phyloP scores from a whole-genome alignment of 2,329 filamentous ascomycete species.

The Penicillium italicum region DNA sequence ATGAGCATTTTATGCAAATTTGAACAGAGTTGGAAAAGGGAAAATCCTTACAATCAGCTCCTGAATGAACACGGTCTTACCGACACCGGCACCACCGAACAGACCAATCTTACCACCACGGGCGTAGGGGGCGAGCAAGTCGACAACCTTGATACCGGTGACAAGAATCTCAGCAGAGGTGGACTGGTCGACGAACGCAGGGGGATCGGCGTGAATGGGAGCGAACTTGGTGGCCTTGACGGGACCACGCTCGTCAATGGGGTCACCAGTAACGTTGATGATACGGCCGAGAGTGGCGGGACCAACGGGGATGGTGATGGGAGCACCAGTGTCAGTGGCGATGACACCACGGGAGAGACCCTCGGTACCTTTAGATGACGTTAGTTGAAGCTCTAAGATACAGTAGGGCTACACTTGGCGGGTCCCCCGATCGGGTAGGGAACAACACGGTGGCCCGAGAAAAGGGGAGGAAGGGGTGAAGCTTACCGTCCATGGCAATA shows the following conservation, averaged over 20 bases:
- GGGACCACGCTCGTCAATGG: slow-evolving; percentile 98
- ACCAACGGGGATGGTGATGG: slow-evolving; percentile 96
- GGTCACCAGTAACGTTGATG: slow-evolving; percentile 99
- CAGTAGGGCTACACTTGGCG: slow-evolving; percentile 12
- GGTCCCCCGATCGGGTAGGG: slow-evolving; percentile 19
- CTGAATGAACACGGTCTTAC: slow-evolving; percentile 99
- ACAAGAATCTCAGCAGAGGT: slow-evolving; percentile 94
- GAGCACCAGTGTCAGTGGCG: slow-evolving; percentile 82
- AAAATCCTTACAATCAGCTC: slow-evolving; percentile 75
- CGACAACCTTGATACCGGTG: slow-evolving; percentile 99
- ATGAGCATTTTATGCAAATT: background rate
- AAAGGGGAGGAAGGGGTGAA: slow-evolving; percentile 11
- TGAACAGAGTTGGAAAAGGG: background rate
- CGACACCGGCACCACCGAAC: slow-evolving; percentile 99
- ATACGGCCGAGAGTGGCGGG: slow-evolving; percentile 93
- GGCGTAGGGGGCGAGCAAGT: slow-evolving; percentile 96
- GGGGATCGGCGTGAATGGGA: slow-evolving; percentile 93
- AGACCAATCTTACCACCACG: slow-evolving; percentile 99
- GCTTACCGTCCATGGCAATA: slow-evolving; percentile 99
- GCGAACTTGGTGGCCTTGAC: slow-evolving; percentile 86
- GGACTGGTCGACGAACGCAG: slow-evolving; percentile 90
- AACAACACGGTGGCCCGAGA: slow-evolving; percentile 23
- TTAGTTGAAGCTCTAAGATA: slow-evolving; percentile 17
- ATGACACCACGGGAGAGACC: slow-evolving; percentile 92
- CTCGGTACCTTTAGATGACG: slow-evolving; percentile 72